phyloP scores from a whole-genome alignment of 805 yeast species.

The Hanseniaspora singularis region DNA sequence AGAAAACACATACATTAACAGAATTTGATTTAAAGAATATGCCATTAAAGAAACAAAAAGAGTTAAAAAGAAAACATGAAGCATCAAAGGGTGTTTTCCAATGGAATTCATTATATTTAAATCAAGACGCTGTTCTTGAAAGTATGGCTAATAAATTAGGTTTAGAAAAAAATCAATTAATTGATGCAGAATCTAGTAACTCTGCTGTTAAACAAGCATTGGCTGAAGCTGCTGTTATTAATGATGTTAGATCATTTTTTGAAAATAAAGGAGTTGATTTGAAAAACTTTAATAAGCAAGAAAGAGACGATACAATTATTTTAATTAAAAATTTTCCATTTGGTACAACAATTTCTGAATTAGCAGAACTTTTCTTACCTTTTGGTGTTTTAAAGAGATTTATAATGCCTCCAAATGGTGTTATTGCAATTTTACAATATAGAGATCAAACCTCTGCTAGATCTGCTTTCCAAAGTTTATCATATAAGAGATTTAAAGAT shows the following conservation, averaged over 20 bases:
- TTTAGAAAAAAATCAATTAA: slow-evolving; percentile 63
- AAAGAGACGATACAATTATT: slow-evolving; percentile 66
- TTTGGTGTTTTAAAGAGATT: slow-evolving; percentile 71
- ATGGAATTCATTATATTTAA: slow-evolving; percentile 91
- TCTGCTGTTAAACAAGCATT: slow-evolving; percentile 94
- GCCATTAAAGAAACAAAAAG: slow-evolving; percentile 85
- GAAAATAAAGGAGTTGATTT: slow-evolving; percentile 78
- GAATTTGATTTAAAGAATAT: slow-evolving; percentile 84
- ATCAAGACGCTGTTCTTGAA: slow-evolving; percentile 80
- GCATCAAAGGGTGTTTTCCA: slow-evolving; percentile 81
- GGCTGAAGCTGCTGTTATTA: slow-evolving; percentile 92
- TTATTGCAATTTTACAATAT: slow-evolving; percentile 87
- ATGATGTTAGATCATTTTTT: slow-evolving; percentile 78
- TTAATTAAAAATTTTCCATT: slow-evolving; percentile 83
- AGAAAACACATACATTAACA: slow-evolving; percentile 71
- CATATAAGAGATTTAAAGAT: slow-evolving; percentile 79
- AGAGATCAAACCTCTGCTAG: slow-evolving; percentile 74
- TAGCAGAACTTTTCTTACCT: slow-evolving; percentile 68
- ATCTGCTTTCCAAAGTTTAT: slow-evolving; percentile 74
- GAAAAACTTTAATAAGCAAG: slow-evolving; percentile 45
- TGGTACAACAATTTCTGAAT: slow-evolving; percentile 70
- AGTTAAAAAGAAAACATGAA: slow-evolving; percentile 66
- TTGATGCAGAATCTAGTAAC: slow-evolving; percentile 74
- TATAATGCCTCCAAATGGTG: slow-evolving; percentile 92
- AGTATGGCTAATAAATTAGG: slow-evolving; percentile 81